Evolutionary conservation across 352 stramenopile species (phyloP).

Genomic region (Phytophthora foliorum): DNA sequence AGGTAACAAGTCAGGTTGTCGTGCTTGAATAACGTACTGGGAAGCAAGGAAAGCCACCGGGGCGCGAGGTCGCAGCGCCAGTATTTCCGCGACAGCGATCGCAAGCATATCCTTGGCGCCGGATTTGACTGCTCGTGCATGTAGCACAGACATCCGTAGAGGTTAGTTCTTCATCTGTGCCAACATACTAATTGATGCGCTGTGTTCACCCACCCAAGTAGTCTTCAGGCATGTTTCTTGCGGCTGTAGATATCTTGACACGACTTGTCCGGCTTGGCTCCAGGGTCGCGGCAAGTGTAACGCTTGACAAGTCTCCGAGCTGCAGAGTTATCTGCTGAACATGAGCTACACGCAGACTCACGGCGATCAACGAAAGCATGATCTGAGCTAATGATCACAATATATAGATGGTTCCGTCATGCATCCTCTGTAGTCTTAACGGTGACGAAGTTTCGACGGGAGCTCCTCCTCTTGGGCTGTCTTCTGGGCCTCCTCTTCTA

Average conservation of each 20-base stretch:
- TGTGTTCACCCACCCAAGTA: constrained; percentile 15
- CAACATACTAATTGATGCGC: not conserved
- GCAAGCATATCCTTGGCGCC: constrained; percentile 34
- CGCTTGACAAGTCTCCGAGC: not conserved
- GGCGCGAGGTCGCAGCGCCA: constrained; percentile 31
- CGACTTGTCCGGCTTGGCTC: not conserved
- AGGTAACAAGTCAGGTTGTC: not conserved
- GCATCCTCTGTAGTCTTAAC: constrained; percentile 19
- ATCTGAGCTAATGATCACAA: not conserved
- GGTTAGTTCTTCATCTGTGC: not conserved
- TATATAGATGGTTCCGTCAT: constrained; percentile 25
- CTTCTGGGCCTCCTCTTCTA: not conserved
- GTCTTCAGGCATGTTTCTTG: constrained; percentile 16
- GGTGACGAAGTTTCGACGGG: constrained; percentile 20
- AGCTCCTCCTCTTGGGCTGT: not conserved
- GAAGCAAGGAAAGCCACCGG: constrained; percentile 34
- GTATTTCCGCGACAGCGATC: constrained; percentile 24
- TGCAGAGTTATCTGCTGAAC: not conserved
- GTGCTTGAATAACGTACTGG: constrained; percentile 21
- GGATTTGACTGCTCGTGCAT: constrained; percentile 25
- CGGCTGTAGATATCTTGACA: not conserved
- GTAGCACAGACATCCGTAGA: not conserved
- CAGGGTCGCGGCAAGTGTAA: constrained; percentile 10
- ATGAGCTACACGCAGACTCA: not conserved
- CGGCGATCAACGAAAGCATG: not conserved